phyloP scores from a whole-genome alignment of 2,329 filamentous ascomycete species.

The Fusarium falciforme region DNA sequence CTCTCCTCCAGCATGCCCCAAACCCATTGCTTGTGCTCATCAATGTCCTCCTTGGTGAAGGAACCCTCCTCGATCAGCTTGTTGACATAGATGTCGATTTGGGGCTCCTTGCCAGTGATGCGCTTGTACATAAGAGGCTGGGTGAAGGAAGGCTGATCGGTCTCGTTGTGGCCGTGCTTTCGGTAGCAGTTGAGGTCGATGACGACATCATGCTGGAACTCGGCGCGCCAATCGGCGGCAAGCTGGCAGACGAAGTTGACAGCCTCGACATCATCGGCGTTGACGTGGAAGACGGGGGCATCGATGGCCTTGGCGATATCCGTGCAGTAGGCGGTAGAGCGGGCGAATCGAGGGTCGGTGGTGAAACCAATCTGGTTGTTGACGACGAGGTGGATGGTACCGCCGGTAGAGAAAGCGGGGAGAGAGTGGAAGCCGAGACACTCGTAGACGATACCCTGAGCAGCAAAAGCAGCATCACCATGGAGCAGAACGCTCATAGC shows the following conservation, averaged over 20 bases:
- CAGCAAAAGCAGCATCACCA: slow-evolving; percentile 96
- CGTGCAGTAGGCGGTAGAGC: slow-evolving; percentile 98
- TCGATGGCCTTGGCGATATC: slow-evolving; percentile 99
- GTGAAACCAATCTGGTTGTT: slow-evolving; percentile 99
- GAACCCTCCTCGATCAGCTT: slow-evolving; percentile 92
- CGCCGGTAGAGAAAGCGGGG: slow-evolving; percentile 95
- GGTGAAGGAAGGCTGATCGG: slow-evolving; percentile 99
- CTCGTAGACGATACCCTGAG: slow-evolving; percentile 97
- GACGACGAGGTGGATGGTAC: slow-evolving; percentile 95
- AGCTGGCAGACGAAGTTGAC: slow-evolving; percentile 98
- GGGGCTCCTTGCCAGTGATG: slow-evolving; percentile 84
- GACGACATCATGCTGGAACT: slow-evolving; percentile 98
- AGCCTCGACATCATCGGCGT: slow-evolving; percentile 97
- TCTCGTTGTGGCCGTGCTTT: slow-evolving; percentile 99
- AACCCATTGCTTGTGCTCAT: slow-evolving; percentile 99
- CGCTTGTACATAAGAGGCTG: slow-evolving; percentile 99
- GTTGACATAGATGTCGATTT: slow-evolving; percentile 91
- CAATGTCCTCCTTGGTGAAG: slow-evolving; percentile 96
- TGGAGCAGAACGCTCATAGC: slow-evolving; percentile 97
- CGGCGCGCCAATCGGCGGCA: slow-evolving; percentile 96
- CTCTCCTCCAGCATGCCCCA: slow-evolving; percentile 99
- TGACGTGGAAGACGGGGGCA: slow-evolving; percentile 98
- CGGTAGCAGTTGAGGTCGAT: slow-evolving; percentile 99
- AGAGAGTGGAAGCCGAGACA: slow-evolving; percentile 97
- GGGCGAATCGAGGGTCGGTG: slow-evolving; percentile 95